A percentile compares a stretch with the other conserved stretches of the same genome.
phyloP scores from a whole-genome alignment of 1,139 yeast species.

The Geotrichum citri-aurantii region DNA sequence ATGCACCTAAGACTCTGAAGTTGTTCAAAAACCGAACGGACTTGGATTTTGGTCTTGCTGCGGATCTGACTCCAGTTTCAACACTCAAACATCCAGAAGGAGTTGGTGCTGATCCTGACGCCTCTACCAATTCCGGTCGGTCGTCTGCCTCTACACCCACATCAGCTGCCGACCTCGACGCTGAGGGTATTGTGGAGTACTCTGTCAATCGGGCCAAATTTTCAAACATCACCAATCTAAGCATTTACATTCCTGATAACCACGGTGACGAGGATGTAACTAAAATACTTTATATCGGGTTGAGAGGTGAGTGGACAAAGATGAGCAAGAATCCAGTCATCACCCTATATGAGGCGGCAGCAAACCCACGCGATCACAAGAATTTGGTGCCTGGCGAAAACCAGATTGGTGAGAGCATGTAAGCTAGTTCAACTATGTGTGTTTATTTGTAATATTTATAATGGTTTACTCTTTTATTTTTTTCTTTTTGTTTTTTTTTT shows the following conservation, averaged over 20 bases:
- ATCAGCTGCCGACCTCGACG: slow-evolving; percentile 29
- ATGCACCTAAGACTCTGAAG: slow-evolving; percentile 64
- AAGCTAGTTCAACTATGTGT: not conserved
- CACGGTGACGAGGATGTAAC: slow-evolving; percentile 56
- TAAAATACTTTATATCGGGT: slow-evolving; percentile 63
- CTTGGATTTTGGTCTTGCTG: slow-evolving; percentile 65
- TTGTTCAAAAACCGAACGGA: slow-evolving; percentile 65
- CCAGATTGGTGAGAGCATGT: slow-evolving; percentile 18
- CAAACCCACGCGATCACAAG: slow-evolving; percentile 87
- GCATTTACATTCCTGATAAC: slow-evolving; percentile 62
- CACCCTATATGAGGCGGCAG: slow-evolving; percentile 80
- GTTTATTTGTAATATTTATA: not conserved
- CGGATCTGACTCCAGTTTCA: slow-evolving; percentile 47
- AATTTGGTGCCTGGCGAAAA: slow-evolving; percentile 39
- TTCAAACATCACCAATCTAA: slow-evolving; percentile 62
- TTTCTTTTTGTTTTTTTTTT: too few relatives aligned
- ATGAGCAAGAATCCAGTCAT: slow-evolving; percentile 62
- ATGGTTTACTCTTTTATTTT: not conserved
- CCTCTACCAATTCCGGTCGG: slow-evolving; percentile 15
- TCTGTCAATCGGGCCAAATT: slow-evolving; percentile 69
- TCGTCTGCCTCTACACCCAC: slow-evolving; percentile 30
- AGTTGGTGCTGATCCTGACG: slow-evolving; percentile 33
- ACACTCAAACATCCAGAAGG: slow-evolving; percentile 58
- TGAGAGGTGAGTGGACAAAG: slow-evolving; percentile 70
- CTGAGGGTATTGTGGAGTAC: slow-evolving; percentile 71